phyloP scores from a whole-genome alignment of 768 basidiomycete species.

The Lentinus tigrinus region DNA sequence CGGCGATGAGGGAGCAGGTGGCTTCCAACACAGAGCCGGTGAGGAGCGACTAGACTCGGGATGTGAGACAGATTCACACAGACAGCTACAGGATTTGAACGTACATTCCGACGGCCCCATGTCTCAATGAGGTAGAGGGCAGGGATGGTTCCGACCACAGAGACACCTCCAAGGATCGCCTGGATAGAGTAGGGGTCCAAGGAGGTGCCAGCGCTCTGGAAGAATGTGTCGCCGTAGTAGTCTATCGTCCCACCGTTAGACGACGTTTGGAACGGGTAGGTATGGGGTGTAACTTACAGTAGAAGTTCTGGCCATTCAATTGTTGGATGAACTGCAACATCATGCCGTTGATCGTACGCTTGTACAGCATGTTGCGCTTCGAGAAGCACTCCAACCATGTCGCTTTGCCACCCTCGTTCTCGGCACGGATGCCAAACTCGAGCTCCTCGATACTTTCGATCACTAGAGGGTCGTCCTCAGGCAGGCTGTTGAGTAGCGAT shows the following conservation, averaged over 20 bases:
- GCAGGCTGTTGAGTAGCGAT: slow-evolving; percentile 63
- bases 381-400: slow-evolving; percentile 82
- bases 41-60: slow-evolving; percentile 54
- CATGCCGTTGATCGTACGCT: slow-evolving; percentile 77
- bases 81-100: slow-evolving; percentile 3
- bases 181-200: slow-evolving; percentile 74
- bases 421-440: slow-evolving; percentile 59
- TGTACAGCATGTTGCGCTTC: slow-evolving; percentile 63
- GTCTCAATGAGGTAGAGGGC: slow-evolving; percentile 70
- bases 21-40: slow-evolving; percentile 63
- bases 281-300: slow-evolving; percentile 44
- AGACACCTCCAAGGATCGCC: slow-evolving; percentile 71
- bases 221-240: slow-evolving; percentile 81
- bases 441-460: slow-evolving; percentile 63
- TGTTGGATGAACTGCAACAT: slow-evolving; percentile 83
- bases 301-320: slow-evolving; percentile 79
- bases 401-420: slow-evolving; percentile 80
- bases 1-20: slow-evolving; percentile 62
- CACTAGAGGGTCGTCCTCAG: slow-evolving; percentile 56
- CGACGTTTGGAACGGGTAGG: background rate
- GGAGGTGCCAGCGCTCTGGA: slow-evolving; percentile 71
- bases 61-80: background rate
- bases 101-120: slow-evolving; percentile 68
- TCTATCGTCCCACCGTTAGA: slow-evolving; percentile 40
- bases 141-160: slow-evolving; percentile 70